Conservation (phyloP, 768 basidiomycete genomes). For the Hericium coralloides region DNA sequence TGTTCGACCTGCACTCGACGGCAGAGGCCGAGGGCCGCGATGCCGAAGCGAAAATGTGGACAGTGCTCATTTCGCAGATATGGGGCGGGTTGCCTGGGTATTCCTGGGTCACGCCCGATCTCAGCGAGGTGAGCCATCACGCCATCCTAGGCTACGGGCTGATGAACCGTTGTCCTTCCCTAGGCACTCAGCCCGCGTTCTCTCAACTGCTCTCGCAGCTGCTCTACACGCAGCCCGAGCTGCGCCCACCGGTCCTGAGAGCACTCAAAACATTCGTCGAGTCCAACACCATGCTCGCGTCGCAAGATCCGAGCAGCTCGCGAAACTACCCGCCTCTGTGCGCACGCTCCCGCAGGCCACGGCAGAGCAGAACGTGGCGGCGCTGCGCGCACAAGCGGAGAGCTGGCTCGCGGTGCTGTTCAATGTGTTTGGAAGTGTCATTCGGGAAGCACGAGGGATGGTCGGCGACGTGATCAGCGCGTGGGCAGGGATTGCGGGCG, state of each 20-base stretch:
- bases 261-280: slow-evolving; percentile 78
- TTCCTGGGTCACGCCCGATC: slow-evolving; percentile 72
- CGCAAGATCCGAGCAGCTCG: slow-evolving; percentile 23
- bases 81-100: slow-evolving; percentile 92
- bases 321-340: slow-evolving; percentile 20
- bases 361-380: slow-evolving; percentile 58
- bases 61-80: slow-evolving; percentile 84
- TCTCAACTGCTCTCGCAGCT: slow-evolving; percentile 88
- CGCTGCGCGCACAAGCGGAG: slow-evolving; percentile 70
- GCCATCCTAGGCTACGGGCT: background rate
- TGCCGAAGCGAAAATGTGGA: slow-evolving; percentile 93
- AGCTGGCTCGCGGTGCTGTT: slow-evolving; percentile 95
- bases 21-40: slow-evolving; percentile 65
- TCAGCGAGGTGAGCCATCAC: slow-evolving; percentile 45
- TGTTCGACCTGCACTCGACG: slow-evolving; percentile 82
- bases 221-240: slow-evolving; percentile 81
- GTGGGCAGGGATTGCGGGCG: slow-evolving; percentile 79
- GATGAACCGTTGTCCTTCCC: background rate
- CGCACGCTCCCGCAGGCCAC: slow-evolving; percentile 35
- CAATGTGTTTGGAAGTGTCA: slow-evolving; percentile 88
- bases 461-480: slow-evolving; percentile 82
- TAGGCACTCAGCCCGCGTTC: slow-evolving; percentile 73
- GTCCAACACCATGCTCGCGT: slow-evolving; percentile 54
- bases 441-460: slow-evolving; percentile 61
- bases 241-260: slow-evolving; percentile 74